Percentiles rank a stretch among this genome's conserved stretches.
phyloP scores from a whole-genome alignment of 108 stramenopile genomes.

The Cyclostephanos invisitatus region DNA sequence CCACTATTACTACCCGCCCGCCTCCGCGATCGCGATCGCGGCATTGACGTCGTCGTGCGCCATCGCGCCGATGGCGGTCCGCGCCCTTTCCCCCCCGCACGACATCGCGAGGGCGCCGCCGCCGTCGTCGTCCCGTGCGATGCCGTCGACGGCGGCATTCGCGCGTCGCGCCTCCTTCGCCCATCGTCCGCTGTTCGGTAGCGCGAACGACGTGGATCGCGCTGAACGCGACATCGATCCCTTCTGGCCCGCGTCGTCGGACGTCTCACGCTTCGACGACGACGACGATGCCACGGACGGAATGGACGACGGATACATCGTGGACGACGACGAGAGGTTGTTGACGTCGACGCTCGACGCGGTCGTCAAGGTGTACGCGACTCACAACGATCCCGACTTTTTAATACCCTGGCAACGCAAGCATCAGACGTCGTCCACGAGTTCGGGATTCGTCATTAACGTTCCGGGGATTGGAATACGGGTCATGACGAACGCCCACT shows the following conservation, averaged over 20 bases:
- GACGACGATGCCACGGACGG: slow-evolving; percentile 5
- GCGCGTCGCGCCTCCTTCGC: no score
- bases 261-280: slow-evolving; percentile 15
- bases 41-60: background rate
- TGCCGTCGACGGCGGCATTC: background rate
- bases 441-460: slow-evolving; percentile 58
- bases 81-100: background rate
- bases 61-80: background rate
- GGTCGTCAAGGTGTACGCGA: slow-evolving; percentile 59
- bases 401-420: slow-evolving; percentile 60
- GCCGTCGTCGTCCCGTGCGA: background rate
- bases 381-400: slow-evolving; percentile 60
- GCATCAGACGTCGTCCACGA: slow-evolving; percentile 49
- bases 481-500: slow-evolving; percentile 73
- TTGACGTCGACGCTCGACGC: slow-evolving; percentile 45
- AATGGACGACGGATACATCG: slow-evolving; percentile 37
- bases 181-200: no score
- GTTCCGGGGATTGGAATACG: slow-evolving; percentile 31
- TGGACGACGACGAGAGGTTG: slow-evolving; percentile 41
- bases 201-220: no score
- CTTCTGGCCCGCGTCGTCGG: slow-evolving; percentile 39
- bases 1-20: background rate
- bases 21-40: background rate
- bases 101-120: background rate
- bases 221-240: slow-evolving; percentile 31